Base-by-base conservation (phyloP, 1,139 yeast species). In the Suhomyces choctaworum region DNA sequence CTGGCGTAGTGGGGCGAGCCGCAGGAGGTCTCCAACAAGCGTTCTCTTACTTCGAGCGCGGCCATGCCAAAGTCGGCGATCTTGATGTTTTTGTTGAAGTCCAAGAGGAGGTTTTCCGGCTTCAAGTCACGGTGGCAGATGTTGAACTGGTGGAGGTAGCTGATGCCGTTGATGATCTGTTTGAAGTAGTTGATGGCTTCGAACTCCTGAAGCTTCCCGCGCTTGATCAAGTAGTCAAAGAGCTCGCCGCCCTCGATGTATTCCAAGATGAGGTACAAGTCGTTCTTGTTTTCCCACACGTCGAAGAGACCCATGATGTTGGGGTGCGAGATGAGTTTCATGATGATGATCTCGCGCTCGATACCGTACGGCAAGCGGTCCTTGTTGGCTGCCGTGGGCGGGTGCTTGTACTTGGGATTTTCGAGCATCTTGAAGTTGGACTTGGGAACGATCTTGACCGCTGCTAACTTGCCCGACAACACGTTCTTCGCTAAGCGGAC, bases 31-130 rank as follows among this genome's bases (percentile, higher is more conserved):
- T 92, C 97, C 39, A 94, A 70, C 54, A 92, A 66, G 51, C 85
- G 78, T 50, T 84, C 95, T 39, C 79, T 77, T 25, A 95, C 82
- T 60, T 92, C 98, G 31, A 92, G 68, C 2, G 98, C 98, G n/a
- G 99, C 98, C 98, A 92, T 94, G 25, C 99, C 99, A 59, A 92
- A 92, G 64, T 92, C 99, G 11, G 99, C 98, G 49, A 92, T 90
- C 59, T 92, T 92, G 60, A 92, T 89, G 58, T 87, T 89, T 46
- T 83, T 79, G 58, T 87, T 77, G 58, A 84, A 82, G 64, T 94
- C 98, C 31, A 92, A 69, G 32, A 92, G 67, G 48, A 92, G 70
- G 62, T 92, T 92, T 58, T 92, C 99, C 0, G 98, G 98, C 59
- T 92, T 92, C 54, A 92, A 73, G 58, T 92, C 99, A 44, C 99